These are phyloP conservation scores for Zymoseptoria ardabiliae DNA, from an alignment of 2,329 filamentous ascomycete genomes.

Conservation along the genomic window DNA sequence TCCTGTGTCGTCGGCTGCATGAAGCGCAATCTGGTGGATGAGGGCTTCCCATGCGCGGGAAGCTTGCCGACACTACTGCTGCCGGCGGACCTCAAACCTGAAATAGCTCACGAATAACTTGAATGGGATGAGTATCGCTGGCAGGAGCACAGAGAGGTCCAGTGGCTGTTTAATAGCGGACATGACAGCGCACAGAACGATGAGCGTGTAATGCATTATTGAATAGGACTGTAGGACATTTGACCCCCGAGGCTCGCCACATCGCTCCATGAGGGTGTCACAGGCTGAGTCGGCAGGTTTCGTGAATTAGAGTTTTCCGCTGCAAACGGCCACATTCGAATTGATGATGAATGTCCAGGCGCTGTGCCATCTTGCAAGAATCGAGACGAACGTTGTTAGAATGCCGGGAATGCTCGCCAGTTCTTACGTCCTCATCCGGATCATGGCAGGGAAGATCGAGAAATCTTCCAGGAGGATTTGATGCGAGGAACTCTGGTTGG, in stretches of 20 bases:
- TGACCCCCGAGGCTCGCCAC: not conserved
- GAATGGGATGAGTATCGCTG: not conserved
- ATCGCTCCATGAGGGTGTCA: not conserved
- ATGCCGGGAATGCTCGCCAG: not conserved
- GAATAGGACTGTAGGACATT: not conserved
- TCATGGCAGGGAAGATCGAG: not conserved
- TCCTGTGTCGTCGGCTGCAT: not conserved
- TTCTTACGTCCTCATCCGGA: not conserved
- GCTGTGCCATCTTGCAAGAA: not conserved
- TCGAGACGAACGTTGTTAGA: not conserved
- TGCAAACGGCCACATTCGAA: not conserved
- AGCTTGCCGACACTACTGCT: not conserved
- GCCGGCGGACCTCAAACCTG: not conserved
- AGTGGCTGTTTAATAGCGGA: not conserved
- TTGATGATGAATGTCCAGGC: not conserved
- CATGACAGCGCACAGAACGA: not conserved
- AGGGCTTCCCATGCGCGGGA: not conserved
- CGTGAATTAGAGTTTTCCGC: not conserved
- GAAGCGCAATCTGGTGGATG: not conserved
- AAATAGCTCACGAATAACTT: not conserved
- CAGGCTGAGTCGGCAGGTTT: not conserved
- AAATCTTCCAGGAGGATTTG: not conserved
- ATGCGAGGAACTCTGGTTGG: not conserved
- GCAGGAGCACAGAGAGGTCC: too few relatives aligned
- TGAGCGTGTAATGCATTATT: not conserved